Base-by-base conservation (phyloP, 352 stramenopile genomes). In the Phytophthora sansomeana region DNA sequence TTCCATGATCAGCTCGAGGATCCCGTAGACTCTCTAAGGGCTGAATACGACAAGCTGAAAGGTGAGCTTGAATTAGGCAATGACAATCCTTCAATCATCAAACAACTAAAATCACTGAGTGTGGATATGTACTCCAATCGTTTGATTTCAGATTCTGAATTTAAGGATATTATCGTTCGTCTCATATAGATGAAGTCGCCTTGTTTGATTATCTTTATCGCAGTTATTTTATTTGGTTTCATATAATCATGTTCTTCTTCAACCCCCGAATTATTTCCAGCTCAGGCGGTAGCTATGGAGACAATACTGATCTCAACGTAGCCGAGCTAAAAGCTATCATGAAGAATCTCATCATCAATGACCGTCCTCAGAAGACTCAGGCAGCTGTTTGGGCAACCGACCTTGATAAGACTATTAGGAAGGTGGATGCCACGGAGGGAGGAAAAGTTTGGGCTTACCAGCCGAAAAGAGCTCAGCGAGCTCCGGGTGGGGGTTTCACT, bases 1-100 rank as follows among this genome's bases (percentile, higher is more conserved):
- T 26, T 47, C 17, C 41, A 47, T 6, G 41, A 47, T 30, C 24
- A 47, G 17, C 41, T 47, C 17, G 28, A 16, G 17, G 41, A 47
- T 47, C 41, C 41, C 10, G 16, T 47, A 10, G 41, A 47, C 9
- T 28, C 41, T 10, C 41, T 47, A 28, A 16, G 41, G 6, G 41
- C 41, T 47, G 41, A 47, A 17, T 47, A 47, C 28, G 41, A 47
- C 17, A 47, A 47, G 41, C 41, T 47, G 13, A 47, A 47, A 47
- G 41, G 41, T 6, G 41, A 47, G 41, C 24, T 47, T 6, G 41
- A 47, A 13, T 11, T 47, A 24, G 41, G 41, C 5, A 47, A 47
- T 28, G 41, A 47, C 13, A 47, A 47, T 47, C 41, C 41, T 5
- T 28, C 16, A 6, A 47, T 47, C 41, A 47, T 47, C 41, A 47